Conservation (phyloP, 2,329 filamentous ascomycete genomes). For the Beauveria brongniartii region DNA sequence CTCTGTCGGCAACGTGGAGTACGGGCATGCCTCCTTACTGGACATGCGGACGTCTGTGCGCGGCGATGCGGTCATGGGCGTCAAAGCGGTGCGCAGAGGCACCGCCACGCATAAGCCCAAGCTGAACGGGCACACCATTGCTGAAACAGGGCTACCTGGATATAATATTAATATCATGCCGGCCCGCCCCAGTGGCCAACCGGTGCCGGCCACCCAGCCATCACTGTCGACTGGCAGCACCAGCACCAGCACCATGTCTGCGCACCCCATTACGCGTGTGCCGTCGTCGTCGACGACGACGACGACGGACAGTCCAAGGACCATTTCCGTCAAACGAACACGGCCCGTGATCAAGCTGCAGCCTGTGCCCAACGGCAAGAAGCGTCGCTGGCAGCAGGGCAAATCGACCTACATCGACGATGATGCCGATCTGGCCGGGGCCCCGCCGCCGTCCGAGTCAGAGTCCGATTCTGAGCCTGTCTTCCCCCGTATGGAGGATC, state of each 20-base stretch:
- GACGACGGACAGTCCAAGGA: conserved; percentile 21
- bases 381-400: conserved; percentile 19
- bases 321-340: conserved; percentile 23
- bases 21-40: conserved; percentile 32
- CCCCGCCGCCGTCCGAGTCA: conserved; percentile 10
- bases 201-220: background rate
- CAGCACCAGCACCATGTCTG: background rate
- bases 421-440: conserved; percentile 26
- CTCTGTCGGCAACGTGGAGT: conserved; percentile 29
- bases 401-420: conserved; percentile 27
- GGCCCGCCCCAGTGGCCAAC: background rate
- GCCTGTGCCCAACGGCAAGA: conserved; percentile 22
- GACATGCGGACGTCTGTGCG: conserved; percentile 25
- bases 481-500: conserved; percentile 46
- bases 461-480: conserved; percentile 31
- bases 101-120: conserved; percentile 6
- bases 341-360: conserved; percentile 22
- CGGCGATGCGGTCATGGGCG: background rate
- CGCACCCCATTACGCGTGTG: conserved; percentile 14
- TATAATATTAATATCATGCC: background rate
- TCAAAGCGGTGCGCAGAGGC: background rate
- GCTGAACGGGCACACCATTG: background rate
- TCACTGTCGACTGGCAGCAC: background rate
- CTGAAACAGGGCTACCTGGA: background rate
- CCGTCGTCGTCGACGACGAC: conserved; percentile 10